Evolutionary conservation across 2,329 filamentous ascomycete species (phyloP).

Genomic region (Coniochaeta prunicola): DNA sequence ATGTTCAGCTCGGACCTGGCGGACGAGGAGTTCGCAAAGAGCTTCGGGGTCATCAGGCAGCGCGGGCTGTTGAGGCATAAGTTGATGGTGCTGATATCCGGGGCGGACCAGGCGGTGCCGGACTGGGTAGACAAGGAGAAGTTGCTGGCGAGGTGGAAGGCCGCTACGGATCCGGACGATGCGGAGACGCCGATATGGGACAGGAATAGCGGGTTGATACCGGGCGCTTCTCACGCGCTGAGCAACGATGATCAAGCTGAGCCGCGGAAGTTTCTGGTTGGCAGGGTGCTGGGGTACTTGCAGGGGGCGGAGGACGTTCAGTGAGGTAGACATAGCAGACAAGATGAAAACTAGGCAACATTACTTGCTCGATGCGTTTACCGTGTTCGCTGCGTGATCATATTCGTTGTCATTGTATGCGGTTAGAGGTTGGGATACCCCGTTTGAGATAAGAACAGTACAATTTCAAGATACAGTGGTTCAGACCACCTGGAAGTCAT

Average conservation of each 20-base stretch:
- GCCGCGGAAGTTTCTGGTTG: slow-evolving; percentile 18
- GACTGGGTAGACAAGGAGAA: slow-evolving; percentile 34
- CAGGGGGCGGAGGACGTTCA: neutral
- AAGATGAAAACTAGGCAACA: neutral
- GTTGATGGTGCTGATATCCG: slow-evolving; percentile 35
- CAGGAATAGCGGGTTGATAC: slow-evolving; percentile 38
- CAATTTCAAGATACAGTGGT: too few relatives aligned
- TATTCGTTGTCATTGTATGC: neutral
- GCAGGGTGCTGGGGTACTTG: slow-evolving; percentile 11
- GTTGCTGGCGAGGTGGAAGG: slow-evolving; percentile 32
- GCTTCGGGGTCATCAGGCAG: slow-evolving; percentile 44
- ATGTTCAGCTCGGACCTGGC: slow-evolving; percentile 56
- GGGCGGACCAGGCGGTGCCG: slow-evolving; percentile 35
- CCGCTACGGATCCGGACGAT: slow-evolving; percentile 27
- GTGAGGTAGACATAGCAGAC: too few relatives aligned
- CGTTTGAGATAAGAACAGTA: too few relatives aligned
- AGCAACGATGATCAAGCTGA: slow-evolving; percentile 37
- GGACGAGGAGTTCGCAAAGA: slow-evolving; percentile 37
- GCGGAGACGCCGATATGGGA: slow-evolving; percentile 33
- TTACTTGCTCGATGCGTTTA: neutral
- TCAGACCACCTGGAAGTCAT: too few relatives aligned
- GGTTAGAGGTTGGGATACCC: too few relatives aligned
- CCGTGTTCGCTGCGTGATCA: neutral
- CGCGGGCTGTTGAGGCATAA: slow-evolving; percentile 27
- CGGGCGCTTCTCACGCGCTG: slow-evolving; percentile 39